A percentile compares a stretch with the other conserved stretches of the same genome.
These are phyloP conservation scores for Dianthus caryophyllus DNA, from an alignment of 148 eudicot species.

Conservation along the genomic window DNA sequence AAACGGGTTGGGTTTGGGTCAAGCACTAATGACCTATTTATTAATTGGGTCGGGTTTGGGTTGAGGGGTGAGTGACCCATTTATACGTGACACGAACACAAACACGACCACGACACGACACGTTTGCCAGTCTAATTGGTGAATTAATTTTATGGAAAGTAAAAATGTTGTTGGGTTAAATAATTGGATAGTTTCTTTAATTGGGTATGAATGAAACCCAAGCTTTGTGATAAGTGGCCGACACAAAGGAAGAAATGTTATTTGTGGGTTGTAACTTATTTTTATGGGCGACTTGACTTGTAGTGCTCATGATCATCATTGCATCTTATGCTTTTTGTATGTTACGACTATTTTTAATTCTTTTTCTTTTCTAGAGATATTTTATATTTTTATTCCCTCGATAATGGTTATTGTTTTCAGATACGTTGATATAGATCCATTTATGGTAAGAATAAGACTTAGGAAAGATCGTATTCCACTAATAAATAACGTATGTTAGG, in stretches of 20 bases:
- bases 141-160: too few relatives aligned
- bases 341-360: neutral
- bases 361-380: neutral
- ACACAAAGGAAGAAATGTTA: constrained; percentile 17
- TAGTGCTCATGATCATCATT: constrained; percentile 9
- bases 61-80: too few relatives aligned
- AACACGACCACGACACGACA: too few relatives aligned
- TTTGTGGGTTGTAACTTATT: neutral
- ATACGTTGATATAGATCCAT: too few relatives aligned
- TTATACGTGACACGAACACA: too few relatives aligned
- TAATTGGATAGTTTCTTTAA: constrained; percentile 5
- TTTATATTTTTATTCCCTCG: neutral
- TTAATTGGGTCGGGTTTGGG: too few relatives aligned
- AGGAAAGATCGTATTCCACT: too few relatives aligned
- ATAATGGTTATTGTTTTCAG: too few relatives aligned
- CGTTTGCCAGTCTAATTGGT: too few relatives aligned
- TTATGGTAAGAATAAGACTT: too few relatives aligned
- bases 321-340: neutral
- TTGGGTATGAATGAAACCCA: neutral
- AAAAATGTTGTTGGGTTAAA: neutral
- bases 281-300: neutral
- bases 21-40: too few relatives aligned
- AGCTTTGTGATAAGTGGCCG: constrained; percentile 20
- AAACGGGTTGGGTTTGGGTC: too few relatives aligned
- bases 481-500: neutral